Conservation (phyloP, 768 basidiomycete genomes). For the Mycena olivaceomarginata region DNA sequence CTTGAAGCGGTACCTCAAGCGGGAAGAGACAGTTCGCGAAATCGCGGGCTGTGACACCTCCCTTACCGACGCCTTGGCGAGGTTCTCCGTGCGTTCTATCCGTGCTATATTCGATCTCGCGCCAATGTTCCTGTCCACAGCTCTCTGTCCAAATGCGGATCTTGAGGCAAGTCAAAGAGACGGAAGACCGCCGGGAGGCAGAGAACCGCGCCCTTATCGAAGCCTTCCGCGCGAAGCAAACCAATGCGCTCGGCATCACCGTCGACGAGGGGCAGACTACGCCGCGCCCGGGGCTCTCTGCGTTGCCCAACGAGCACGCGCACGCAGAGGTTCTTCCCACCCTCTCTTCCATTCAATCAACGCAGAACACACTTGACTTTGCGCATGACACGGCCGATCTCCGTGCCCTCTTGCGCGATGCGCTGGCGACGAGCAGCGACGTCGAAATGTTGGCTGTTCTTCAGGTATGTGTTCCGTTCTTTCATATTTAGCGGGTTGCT, state of each 20-base stretch:
- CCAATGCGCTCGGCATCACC: slow-evolving; percentile 33
- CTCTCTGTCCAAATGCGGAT: slow-evolving; percentile 73
- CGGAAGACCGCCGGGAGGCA: slow-evolving; percentile 56
- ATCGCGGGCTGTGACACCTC: slow-evolving; percentile 71
- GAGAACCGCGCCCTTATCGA: slow-evolving; percentile 62
- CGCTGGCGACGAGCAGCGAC: slow-evolving; percentile 76
- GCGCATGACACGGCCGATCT: slow-evolving; percentile 74
- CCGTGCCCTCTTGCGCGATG: slow-evolving; percentile 73
- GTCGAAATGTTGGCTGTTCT: slow-evolving; percentile 78
- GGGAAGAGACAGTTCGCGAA: slow-evolving; percentile 73
- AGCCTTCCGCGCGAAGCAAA: slow-evolving; percentile 46
- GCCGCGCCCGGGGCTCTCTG: slow-evolving; percentile 16
- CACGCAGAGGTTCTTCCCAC: slow-evolving; percentile 46
- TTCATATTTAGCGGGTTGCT: background rate
- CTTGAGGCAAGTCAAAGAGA: slow-evolving; percentile 67
- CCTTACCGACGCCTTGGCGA: slow-evolving; percentile 70
- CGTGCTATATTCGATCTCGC: slow-evolving; percentile 37
- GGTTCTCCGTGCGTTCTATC: slow-evolving; percentile 66
- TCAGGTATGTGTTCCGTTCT: slow-evolving; percentile 56
- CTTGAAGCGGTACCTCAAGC: slow-evolving; percentile 80
- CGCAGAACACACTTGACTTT: slow-evolving; percentile 69
- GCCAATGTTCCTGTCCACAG: slow-evolving; percentile 50
- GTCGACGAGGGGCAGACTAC: slow-evolving; percentile 32
- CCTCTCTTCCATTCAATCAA: slow-evolving; percentile 48
- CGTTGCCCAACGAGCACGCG: slow-evolving; percentile 9